Percentiles rank a stretch among this genome's conserved stretches.
phyloP scores from a whole-genome alignment of 2,329 filamentous ascomycete genomes.

The Colletotrichum sansevieriae region DNA sequence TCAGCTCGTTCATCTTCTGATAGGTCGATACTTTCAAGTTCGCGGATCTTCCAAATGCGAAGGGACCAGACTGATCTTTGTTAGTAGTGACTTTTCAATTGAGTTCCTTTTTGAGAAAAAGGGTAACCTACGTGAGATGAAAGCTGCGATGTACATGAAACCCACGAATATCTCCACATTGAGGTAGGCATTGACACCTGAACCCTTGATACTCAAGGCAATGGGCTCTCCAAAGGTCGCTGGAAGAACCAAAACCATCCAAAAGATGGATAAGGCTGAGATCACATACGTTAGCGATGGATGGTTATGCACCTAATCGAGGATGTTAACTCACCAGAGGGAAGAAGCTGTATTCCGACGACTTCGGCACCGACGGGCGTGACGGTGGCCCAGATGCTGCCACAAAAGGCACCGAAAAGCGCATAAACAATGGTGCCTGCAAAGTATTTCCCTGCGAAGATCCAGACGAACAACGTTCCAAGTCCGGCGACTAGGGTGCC shows the following conservation, averaged over 20 bases:
- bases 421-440: conserved; percentile 79
- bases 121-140: conserved; percentile 55
- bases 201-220: conserved; percentile 66
- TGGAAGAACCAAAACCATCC: conserved; percentile 78
- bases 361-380: conserved; percentile 80
- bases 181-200: conserved; percentile 61
- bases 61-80: conserved; percentile 36
- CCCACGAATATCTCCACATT: conserved; percentile 71
- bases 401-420: conserved; percentile 76
- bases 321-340: conserved; percentile 61
- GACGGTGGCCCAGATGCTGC: conserved; percentile 78
- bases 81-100: not conserved
- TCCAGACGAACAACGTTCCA: conserved; percentile 79
- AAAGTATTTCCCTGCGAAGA: conserved; percentile 72
- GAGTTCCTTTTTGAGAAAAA: too few species aligned
- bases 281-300: not conserved
- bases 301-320: fast-evolving
- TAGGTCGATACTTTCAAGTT: conserved; percentile 32
- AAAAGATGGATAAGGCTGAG: conserved; percentile 74
- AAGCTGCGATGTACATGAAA: conserved; percentile 70
- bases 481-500: conserved; percentile 75
- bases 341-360: conserved; percentile 76
- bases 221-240: conserved; percentile 77
- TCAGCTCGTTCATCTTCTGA: conserved; percentile 11
- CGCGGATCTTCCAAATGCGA: conserved; percentile 40